Conservation (phyloP, 2,329 filamentous ascomycete genomes). For the Penicillium italicum region DNA sequence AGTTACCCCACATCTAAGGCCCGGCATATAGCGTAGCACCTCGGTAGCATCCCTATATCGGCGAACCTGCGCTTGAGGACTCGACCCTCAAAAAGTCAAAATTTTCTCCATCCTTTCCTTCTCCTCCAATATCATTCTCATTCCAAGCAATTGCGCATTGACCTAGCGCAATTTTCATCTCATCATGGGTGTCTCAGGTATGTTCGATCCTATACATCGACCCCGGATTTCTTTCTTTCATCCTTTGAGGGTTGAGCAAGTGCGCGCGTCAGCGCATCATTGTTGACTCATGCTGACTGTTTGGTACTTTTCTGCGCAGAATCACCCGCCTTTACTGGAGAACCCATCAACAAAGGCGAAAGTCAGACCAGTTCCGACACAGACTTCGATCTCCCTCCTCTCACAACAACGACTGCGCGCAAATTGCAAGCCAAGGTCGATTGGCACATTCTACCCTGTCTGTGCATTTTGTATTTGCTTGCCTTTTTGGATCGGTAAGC, state of each 20-base stretch:
- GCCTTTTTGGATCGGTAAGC: slow-evolving; percentile 59
- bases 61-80: neutral
- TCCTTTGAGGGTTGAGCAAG: neutral
- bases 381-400: slow-evolving; percentile 27
- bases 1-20: neutral
- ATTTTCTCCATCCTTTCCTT: neutral
- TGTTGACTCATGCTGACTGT: slow-evolving; percentile 9
- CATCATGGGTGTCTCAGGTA: slow-evolving; percentile 19
- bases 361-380: slow-evolving; percentile 16
- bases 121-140: neutral
- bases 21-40: neutral
- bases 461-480: slow-evolving; percentile 68
- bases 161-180: neutral
- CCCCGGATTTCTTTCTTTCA: neutral
- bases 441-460: slow-evolving; percentile 65
- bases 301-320: neutral
- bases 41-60: neutral
- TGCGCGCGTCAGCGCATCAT: neutral
- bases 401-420: slow-evolving; percentile 50
- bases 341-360: slow-evolving; percentile 19
- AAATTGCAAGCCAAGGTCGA: slow-evolving; percentile 68
- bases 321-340: neutral
- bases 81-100: neutral
- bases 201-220: neutral
- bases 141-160: neutral